Base-by-base conservation (phyloP, 306 rosid genomes). In the Lablab purpureus region DNA sequence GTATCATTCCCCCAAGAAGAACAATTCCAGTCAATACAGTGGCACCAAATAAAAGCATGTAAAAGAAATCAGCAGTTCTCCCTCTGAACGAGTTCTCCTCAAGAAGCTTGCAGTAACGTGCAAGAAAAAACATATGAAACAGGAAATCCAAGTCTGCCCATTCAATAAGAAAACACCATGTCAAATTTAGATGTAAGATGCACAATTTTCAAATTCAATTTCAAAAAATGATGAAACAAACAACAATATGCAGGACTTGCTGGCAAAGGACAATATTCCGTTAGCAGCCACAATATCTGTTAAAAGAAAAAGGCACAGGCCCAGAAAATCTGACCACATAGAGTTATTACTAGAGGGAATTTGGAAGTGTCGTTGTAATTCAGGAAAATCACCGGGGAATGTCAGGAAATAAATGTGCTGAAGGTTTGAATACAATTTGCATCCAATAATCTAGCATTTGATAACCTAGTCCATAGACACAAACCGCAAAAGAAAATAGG, bases 11-110 rank as follows among this genome's bases (percentile, higher is more conserved):
- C 36, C 99, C 99, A 81, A 92, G 59, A 59, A 95, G 92, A 81
- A 93, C 99, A 43, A 91, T 93, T 83, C 91, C 98, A 78, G 97
- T 95, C 84, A 92, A 87, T 36, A 95, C 90, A 54, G 92, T 25
- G 79, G 99, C 99, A 36, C 99, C 98, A 45, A 95, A 92, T 58
- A 95, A 83, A 51, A 95, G 93, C 99, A 95, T 92, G 85, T 91
- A 95, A 80, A 95, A 89, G 91, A 95, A 95, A 81, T 95, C 99
- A 7, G 96, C 97, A 18, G 99, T 93, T 81, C 94, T 89, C 52
- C 98, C 99, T 87, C 98, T 87, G 89, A 95, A 95, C 5, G 99
- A 95, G 87, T 95, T 95, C 92, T 93, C 99, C 80, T 95, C 99
- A 12, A 95, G 92, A 80, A 95, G 99, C 88, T 95, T 91, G 91